A percentile compares a stretch with the other conserved stretches of the same genome.
These are phyloP conservation scores for Yarrowia divulgata DNA, from an alignment of 805 yeast species.

Conservation along the genomic window DNA sequence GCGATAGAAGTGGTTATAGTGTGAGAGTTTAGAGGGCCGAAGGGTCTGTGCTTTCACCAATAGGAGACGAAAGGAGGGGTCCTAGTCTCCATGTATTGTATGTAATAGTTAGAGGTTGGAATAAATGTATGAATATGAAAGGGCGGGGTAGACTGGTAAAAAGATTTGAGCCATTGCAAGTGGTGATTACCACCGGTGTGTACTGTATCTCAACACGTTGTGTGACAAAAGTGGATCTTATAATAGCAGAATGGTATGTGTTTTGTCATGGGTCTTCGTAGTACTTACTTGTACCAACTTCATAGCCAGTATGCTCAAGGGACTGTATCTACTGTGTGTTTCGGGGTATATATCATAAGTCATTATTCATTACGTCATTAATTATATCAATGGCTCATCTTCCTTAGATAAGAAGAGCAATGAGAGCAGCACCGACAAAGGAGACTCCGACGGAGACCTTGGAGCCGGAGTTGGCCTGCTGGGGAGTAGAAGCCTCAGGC, in stretches of 20 bases:
- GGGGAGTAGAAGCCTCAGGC: conserved; percentile 18
- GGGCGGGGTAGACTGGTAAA: too few species aligned
- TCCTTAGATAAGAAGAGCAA: conserved; percentile 25
- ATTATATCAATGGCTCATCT: neutral
- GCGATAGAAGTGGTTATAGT: conserved; percentile 77
- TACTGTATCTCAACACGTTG: too few species aligned
- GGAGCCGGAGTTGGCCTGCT: conserved; percentile 36
- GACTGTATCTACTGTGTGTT: too few species aligned
- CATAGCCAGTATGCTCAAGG: too few species aligned
- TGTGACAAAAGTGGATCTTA: too few species aligned
- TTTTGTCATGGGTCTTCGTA: too few species aligned
- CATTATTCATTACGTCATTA: conserved; percentile 27
- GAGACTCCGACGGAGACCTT: conserved; percentile 3
- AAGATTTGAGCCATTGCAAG: too few species aligned
- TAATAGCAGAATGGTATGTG: too few species aligned
- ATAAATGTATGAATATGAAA: conserved; percentile 13
- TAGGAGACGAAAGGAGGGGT: neutral
- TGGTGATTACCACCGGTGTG: too few species aligned
- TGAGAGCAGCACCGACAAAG: conserved; percentile 9
- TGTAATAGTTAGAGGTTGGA: conserved; percentile 25
- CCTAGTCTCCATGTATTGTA: conserved; percentile 21
- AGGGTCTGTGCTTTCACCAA: neutral
- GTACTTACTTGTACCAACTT: too few species aligned
- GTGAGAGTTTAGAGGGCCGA: conserved; percentile 41
- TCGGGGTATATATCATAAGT: too few species aligned